Evolutionary conservation across 2,329 filamentous ascomycete species (phyloP).

Genomic region (Aschersonia sp.): DNA sequence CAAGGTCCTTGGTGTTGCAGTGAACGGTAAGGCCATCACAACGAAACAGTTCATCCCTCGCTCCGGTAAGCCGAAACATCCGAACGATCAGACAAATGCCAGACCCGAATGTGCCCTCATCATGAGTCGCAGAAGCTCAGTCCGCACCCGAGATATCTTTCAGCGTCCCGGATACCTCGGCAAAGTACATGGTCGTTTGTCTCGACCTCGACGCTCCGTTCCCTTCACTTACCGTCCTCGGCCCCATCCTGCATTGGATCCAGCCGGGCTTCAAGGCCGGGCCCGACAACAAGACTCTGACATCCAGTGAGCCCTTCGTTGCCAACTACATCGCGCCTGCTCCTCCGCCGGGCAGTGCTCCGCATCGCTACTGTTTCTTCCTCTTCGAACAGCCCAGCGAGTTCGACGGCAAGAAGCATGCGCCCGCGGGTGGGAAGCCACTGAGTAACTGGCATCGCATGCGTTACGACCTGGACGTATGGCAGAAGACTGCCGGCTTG

Average conservation of each 20-base stretch:
- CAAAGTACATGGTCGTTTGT: conserved; percentile 22
- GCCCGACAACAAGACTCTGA: conserved; percentile 1
- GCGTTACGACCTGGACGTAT: conserved; percentile 26
- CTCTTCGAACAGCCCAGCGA: conserved; percentile 30
- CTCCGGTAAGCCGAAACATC: conserved; percentile 43
- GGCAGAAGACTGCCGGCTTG: conserved; percentile 30
- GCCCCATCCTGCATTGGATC: conserved; percentile 33
- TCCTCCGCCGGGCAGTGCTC: conserved; percentile 27
- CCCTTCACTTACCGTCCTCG: conserved; percentile 21
- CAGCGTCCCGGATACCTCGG: neutral
- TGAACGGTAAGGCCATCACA: conserved; percentile 1
- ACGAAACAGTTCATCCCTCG: conserved; percentile 13
- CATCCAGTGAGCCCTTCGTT: conserved; percentile 11
- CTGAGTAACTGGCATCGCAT: conserved; percentile 22
- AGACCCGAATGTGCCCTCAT: no score
- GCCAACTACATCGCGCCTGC: conserved; percentile 27
- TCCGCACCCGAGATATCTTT: neutral
- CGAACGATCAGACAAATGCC: conserved; percentile 13
- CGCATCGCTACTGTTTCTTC: conserved; percentile 35
- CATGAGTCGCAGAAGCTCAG: neutral
- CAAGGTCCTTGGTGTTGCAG: conserved; percentile 7
- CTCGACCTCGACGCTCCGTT: conserved; percentile 34
- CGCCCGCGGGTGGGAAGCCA: conserved; percentile 17
- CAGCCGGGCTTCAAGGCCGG: conserved; percentile 18
- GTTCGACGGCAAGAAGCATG: conserved; percentile 11